Base-by-base conservation (phyloP, 345 rosid genomes). In the Salix udensis region DNA sequence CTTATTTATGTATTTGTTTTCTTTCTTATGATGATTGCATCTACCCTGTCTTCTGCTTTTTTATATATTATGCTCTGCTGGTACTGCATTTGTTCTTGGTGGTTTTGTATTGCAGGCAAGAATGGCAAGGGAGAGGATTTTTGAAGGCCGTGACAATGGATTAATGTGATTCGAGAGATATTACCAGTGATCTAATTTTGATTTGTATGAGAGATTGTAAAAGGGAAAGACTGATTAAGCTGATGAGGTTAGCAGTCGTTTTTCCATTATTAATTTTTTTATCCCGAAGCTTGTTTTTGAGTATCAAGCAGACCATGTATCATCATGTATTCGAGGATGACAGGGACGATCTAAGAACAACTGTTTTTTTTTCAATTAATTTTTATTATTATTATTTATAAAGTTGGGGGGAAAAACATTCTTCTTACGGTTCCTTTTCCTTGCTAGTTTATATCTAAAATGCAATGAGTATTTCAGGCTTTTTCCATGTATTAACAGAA, bases 71-170 rank as follows among this genome's bases (percentile, higher is more conserved):
- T 15, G 19, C 16, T 65, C 40, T 15, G 40, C 7, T 46, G 50
- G 50, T 46, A 46, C 0, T 46, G 13, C 50, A 12, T 46, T 46
- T 30, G 21, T 31, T 30, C 21, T 65, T 8, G 34, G 37, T 31
- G 39, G 4, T 36, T 42, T 5, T 16, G 50, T 28, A 28, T 19
- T 69, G 61, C 61, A 76, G 79, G 79, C 79, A 58, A 58, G 48
- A 39, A 37, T 16, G 48, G 71, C 50, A 5, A 36, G 71, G 71
- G 48, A 67, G 28, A 67, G 71, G 50, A 67, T 67, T 36, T 67
- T 67, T 21, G 48, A 67, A 21, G 71, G 48, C 19, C 46, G 3
- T 34, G 37, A 66, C 12, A 34, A 36, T 66, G 42, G 34, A 34
- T 30, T 34, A 18, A 19, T 30, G 12, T 28, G n/a, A 65, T 24